These are phyloP conservation scores for Fraxinus angustifolia DNA, from an alignment of 305 asterid species.

Conservation along the genomic window DNA sequence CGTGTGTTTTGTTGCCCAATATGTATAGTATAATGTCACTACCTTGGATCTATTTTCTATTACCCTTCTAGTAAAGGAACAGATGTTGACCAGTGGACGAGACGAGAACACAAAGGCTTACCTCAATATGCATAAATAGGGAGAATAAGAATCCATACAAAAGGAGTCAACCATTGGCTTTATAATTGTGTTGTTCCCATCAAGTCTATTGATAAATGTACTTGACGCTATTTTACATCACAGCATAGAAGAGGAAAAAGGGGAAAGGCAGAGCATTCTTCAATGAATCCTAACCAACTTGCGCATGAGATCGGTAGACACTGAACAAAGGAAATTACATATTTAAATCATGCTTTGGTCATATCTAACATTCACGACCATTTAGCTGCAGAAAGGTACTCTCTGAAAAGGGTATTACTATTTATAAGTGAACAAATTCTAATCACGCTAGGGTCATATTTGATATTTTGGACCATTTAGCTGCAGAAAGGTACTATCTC, in stretches of 20 bases:
- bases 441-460: not conserved
- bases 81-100: not conserved
- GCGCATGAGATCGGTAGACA: not conserved
- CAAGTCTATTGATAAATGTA: not conserved
- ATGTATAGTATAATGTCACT: not conserved
- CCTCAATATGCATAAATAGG: not conserved
- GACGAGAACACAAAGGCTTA: not conserved
- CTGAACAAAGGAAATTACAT: not conserved
- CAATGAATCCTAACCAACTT: constrained; percentile 9
- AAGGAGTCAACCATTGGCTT: not conserved
- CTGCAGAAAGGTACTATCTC: not conserved
- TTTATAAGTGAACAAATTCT: not conserved
- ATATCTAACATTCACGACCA: not conserved
- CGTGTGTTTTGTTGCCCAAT: not conserved
- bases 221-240: constrained; percentile 6
- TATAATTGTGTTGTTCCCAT: not conserved
- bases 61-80: not conserved
- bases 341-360: not conserved
- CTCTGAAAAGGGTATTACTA: not conserved
- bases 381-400: not conserved
- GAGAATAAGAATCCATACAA: not conserved
- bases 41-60: not conserved
- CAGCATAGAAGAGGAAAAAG: not conserved
- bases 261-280: not conserved
- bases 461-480: not conserved